Base-by-base conservation (phyloP, 2,329 filamentous ascomycete species). In the Aspergillus fijiensis region DNA sequence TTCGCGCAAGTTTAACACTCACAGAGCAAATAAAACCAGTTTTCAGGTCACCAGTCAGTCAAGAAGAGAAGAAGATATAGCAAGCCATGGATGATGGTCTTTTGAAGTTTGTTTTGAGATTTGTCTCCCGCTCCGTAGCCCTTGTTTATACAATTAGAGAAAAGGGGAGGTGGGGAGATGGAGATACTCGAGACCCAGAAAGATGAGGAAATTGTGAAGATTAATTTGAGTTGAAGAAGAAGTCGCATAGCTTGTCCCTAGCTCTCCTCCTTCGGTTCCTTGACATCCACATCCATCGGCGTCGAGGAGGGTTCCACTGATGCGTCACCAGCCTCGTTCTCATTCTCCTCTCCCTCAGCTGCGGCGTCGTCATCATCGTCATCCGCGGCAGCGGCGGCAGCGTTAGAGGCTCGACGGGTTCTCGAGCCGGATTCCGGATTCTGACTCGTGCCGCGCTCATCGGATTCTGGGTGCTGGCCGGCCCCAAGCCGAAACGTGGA, bases 241-340 rank as follows among this genome's bases (percentile, higher is more conserved):
- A 12, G 54, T 53, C 27, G 25, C 31, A 47, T 39, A 47, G n/a
- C 45, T 55, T 58, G 63, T 27, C 49, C 49, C 57, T 67, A 58
- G 39, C 66, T 64, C 62, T 79, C 76, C 54, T 68, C 67, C 61
- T 74, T 75, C 21, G 69, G 64, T 55, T 73, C 70, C 58, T 71
- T 72, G 14, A 65, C 63, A 70, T 76, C 75, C 69, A 76, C 67
- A 65, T 76, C 74, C 70, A 74, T 74, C 11, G 73, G 72, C n/a
- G 69, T 74, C n/a, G 62, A 62, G 45, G 65, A 60, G 14, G 60
- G 65, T 33, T 54, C 63, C 64, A n/a, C 61, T 63, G 21, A 58
- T 19, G 39, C 65, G 35, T 68, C 66, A 51, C 66, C 67, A 4
- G 49, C 58, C 23, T 60, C 57, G 56, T 45, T 57, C 33, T 49